Evolutionary conservation across 163 green algal species (phyloP), one percentile per base, ranked within the genome.

Genomic region (Picocystis sp.): DNA sequence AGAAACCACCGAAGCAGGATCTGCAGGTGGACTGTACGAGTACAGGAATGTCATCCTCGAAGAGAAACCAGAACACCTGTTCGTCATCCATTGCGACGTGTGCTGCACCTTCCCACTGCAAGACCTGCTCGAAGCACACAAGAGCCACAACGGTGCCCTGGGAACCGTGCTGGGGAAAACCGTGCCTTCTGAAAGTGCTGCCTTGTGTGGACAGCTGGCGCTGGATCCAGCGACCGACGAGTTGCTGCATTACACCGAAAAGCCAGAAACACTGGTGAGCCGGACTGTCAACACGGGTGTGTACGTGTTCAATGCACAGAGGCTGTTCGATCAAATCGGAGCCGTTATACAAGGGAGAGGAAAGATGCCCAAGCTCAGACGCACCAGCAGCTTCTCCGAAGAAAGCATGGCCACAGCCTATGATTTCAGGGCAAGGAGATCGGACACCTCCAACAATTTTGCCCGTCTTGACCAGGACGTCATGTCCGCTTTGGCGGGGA

Each of bases 61-160:
- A 46, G 61, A 72, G 33, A 25, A 68, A 29, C 61, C 61, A 21
- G 41, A 70, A 10, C 38, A 61, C 34, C 44, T 70, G 22, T 70
- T 70, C 49, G 62, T 70, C 15, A 35, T 70, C 35, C 62, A 70
- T 60, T 73, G 63, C 62, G 62, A 70, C 43, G 62, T 70, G 17
- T 73, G 63, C 62, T 71, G 38, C 42, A 60, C 25, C 24, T 70
- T 71, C 62, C 62, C 62, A 3, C 63, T 70, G 11, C 34, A 24
- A 17, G 64, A 65, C 22, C 56, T 70, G 62, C 63, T 73, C 11
- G 58, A 69, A 19, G 17, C 45, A 25, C 60, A 67, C 47, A 69
- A 64, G 33, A 45, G 47, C 22, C 45, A 38, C 29, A 38, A 65
- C 33, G 60, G 60, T 13, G 58, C 56, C 8, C 11, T 67, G 47